A percentile compares a stretch with the other conserved stretches of the same genome.
Conservation (phyloP, 2,329 filamentous ascomycete species). For the Karstenula rhodostoma region DNA sequence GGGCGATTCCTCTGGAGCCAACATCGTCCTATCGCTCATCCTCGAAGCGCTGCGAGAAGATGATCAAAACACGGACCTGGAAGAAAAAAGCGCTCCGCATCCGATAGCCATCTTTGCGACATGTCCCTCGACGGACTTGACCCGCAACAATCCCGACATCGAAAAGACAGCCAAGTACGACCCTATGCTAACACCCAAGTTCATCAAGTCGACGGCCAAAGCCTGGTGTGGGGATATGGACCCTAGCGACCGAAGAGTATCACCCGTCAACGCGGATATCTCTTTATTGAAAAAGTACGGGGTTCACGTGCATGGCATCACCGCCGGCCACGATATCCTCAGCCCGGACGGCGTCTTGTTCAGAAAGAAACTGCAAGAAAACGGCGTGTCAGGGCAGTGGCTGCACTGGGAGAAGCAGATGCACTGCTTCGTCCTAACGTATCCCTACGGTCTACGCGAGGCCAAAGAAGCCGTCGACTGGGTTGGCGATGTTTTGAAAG, state of each 20-base stretch:
- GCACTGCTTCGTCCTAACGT: slow-evolving; percentile 66
- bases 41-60: slow-evolving; percentile 50
- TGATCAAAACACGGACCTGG: slow-evolving; percentile 15
- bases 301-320: slow-evolving; percentile 61
- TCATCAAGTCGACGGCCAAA: slow-evolving; percentile 53
- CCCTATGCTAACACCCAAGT: slow-evolving; percentile 55
- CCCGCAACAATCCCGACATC: slow-evolving; percentile 57
- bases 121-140: slow-evolving; percentile 60
- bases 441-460: slow-evolving; percentile 58
- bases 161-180: slow-evolving; percentile 51
- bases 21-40: slow-evolving; percentile 57
- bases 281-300: slow-evolving; percentile 47
- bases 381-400: slow-evolving; percentile 61
- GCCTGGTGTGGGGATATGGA: slow-evolving; percentile 55
- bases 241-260: slow-evolving; percentile 56
- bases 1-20: slow-evolving; percentile 66
- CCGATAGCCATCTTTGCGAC: slow-evolving; percentile 55
- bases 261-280: slow-evolving; percentile 58
- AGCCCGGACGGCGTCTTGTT: slow-evolving; percentile 61
- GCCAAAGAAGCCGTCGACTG: slow-evolving; percentile 57
- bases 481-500: slow-evolving; percentile 51
- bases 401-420: slow-evolving; percentile 67
- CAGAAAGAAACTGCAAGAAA: slow-evolving; percentile 54
- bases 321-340: slow-evolving; percentile 62
- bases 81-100: slow-evolving; percentile 22